Evolutionary conservation across 1,284 basidiomycete genomes (phyloP).

Genomic region (Cryptococcus sp.): DNA sequence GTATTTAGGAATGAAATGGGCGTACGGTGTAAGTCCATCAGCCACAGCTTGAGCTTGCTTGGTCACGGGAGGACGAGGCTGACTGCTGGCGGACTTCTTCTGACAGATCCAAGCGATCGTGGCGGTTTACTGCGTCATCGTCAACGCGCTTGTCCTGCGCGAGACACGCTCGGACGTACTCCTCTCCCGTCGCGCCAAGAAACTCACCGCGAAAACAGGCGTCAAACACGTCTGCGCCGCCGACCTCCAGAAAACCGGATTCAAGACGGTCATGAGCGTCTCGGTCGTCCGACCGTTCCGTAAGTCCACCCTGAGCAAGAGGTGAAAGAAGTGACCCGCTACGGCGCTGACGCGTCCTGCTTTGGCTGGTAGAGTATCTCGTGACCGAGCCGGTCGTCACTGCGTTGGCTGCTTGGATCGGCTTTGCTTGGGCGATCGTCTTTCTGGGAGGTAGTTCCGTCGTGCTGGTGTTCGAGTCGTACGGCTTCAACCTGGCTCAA

Average conservation of each 20-base stretch:
- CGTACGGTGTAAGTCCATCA: conserved; percentile 39
- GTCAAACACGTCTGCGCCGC: conserved; percentile 43
- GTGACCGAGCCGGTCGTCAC: conserved; percentile 56
- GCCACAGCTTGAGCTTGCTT: too few species aligned
- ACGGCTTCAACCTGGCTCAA: conserved; percentile 42
- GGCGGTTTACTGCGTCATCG: conserved; percentile 30
- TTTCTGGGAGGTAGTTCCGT: conserved; percentile 43
- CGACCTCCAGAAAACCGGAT: conserved; percentile 45
- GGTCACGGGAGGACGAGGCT: too few species aligned
- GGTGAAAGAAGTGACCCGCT: too few species aligned
- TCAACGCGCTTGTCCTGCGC: conserved; percentile 45
- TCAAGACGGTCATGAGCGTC: conserved; percentile 39
- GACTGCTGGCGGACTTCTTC: too few species aligned
- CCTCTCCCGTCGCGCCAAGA: conserved; percentile 48
- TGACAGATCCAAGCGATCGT: conserved; percentile 33
- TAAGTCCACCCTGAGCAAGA: conserved; percentile 31
- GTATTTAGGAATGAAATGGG: conserved; percentile 40
- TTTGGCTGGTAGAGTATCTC: conserved; percentile 50
- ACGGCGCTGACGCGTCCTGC: not conserved
- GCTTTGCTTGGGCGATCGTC: conserved; percentile 49
- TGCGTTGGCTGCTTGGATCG: conserved; percentile 55
- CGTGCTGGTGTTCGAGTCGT: conserved; percentile 41
- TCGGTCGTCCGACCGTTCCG: conserved; percentile 46
- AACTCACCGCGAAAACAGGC: conserved; percentile 51
- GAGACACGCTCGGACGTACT: conserved; percentile 56